A percentile compares a stretch with the other conserved stretches of the same genome.
phyloP scores from a whole-genome alignment of 805 yeast genomes.

The Metschnikowia rubicola region DNA sequence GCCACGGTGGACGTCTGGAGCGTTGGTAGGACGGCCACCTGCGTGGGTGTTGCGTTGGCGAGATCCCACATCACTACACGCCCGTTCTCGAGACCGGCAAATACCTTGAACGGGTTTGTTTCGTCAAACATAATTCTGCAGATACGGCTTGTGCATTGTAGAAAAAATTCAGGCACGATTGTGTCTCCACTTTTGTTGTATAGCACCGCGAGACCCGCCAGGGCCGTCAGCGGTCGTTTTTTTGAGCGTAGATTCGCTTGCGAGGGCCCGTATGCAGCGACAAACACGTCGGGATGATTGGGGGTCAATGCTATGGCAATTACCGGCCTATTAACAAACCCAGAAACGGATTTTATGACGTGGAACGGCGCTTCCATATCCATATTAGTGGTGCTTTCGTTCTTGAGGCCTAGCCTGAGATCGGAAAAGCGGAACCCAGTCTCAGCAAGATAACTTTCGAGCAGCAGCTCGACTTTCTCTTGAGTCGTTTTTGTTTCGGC shows the following conservation, averaged over 20 bases:
- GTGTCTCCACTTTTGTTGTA: conserved; percentile 29
- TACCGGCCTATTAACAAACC: conserved; percentile 12
- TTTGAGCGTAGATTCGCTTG: background rate
- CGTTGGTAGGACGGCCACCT: conserved; percentile 18
- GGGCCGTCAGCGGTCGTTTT: conserved; percentile 3
- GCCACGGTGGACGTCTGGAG: conserved; percentile 16
- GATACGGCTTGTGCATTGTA: conserved; percentile 40
- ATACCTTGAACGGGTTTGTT: conserved; percentile 34
- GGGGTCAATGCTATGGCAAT: conserved; percentile 9
- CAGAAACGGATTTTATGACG: conserved; percentile 1
- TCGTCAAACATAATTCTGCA: conserved; percentile 39
- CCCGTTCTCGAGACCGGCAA: conserved; percentile 52
- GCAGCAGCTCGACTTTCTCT: conserved; percentile 3
- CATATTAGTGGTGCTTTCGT: background rate
- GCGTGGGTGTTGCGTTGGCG: conserved; percentile 12
- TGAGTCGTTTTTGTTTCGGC: background rate
- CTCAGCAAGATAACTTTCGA: conserved; percentile 1
- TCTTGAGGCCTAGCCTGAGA: conserved; percentile 15
- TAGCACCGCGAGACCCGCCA: conserved; percentile 27
- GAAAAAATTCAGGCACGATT: conserved; percentile 34
- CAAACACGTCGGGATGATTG: conserved; percentile 12
- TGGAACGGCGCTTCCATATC: conserved; percentile 13
- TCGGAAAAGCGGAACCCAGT: conserved; percentile 12
- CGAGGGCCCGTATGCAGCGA: conserved; percentile 14
- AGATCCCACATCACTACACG: conserved; percentile 51